Evolutionary conservation across 1,139 yeast species (phyloP), one percentile per base, ranked within the genome.

Genomic region (Suhomyces wounanorum): DNA sequence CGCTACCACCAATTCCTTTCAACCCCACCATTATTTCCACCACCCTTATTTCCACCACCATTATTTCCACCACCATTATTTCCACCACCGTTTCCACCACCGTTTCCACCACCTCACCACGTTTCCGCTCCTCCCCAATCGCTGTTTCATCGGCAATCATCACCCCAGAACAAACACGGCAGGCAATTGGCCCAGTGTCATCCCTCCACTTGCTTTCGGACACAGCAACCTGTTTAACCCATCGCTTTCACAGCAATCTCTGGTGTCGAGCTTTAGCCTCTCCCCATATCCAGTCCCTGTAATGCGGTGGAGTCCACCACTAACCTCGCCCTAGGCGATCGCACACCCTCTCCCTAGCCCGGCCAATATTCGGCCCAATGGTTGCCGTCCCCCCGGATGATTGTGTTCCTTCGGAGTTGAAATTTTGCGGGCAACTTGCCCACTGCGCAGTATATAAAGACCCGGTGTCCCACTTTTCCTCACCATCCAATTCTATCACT

Each of bases 341-440:
- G 21, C 37, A 41, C 45, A 6, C 47, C 38, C 23, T 21, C 45
- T 21, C 40, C 40, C 40, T 25, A 18, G 26, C 40, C 40, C 40
- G 40, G 40, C 40, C 28, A 5, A 8, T 13, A 11, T 26, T 16
- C 51, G 48, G 48, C 45, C 48, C 49, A 46, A 42, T 48, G 50
- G 54, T 45, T 42, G 50, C 50, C 48, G 48, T 45, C 21, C 40
- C 50, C 57, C 61, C 66, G 66, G 66, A 56, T 59, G 57, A 53
- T 54, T 56, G 65, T 60, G 57, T 46, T 58, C 66, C 66, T 60
- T 57, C 59, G 56, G 57, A 52, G 50, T 54, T 51, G 43, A 43
- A 26, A 28, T 36, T 43, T 42, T 43, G 46, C 40, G 30, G 18
- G 26, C 28, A 11, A 33, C 18, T 33, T 33, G 37, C 41, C 31